Base-by-base conservation (phyloP, 257 asterid genomes). In the Solanum bulbocastanum region DNA sequence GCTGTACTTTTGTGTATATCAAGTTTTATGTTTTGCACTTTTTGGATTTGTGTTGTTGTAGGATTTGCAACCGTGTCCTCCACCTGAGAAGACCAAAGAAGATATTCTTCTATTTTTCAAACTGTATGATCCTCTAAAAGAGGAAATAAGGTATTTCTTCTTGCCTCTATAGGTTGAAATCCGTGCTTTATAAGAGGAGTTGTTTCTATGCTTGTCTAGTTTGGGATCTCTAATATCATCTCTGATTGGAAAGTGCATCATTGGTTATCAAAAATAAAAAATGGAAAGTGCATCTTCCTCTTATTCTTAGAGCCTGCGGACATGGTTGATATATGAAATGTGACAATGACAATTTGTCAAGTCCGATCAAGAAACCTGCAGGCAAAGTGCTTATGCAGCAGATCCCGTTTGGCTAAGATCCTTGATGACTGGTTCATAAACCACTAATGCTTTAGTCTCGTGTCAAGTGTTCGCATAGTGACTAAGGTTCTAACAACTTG, bases 51-150 rank as follows among this genome's bases (percentile, higher is more conserved):
- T 82, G 83, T 46, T 85, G 40, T 40, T 88, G 88, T 68, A 95
- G 98, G 98, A 93, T 88, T 86, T 90, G 92, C 92, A 66, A 87
- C 96, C 98, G 30, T 88, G 93, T 68, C 91, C 94, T 89, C 94
- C 93, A 83, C 94, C 92, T 71, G 94, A 90, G 88, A 95, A 93
- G 88, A 89, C 90, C 49, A 95, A 94, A 92, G 98, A 94, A 14
- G 95, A 95, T 76, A 95, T 95, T 88, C 93, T 95, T 89, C 91
- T 95, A 90, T 94, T 93, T 90, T 94, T 95, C 91, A 94, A 95
- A 87, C 93, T 91, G 72, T 93, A 94, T 75, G 98, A 95, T 74
- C 98, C 98, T 88, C 83, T 89, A 85, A 93, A 93, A 88, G 98
- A 94, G 90, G 94, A 93, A 88, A 90, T 95, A n/a, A 89, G 96